These are phyloP conservation scores for Cinnamomum chago DNA, from an alignment of 164 flowering plant species.

Conservation along the genomic window DNA sequence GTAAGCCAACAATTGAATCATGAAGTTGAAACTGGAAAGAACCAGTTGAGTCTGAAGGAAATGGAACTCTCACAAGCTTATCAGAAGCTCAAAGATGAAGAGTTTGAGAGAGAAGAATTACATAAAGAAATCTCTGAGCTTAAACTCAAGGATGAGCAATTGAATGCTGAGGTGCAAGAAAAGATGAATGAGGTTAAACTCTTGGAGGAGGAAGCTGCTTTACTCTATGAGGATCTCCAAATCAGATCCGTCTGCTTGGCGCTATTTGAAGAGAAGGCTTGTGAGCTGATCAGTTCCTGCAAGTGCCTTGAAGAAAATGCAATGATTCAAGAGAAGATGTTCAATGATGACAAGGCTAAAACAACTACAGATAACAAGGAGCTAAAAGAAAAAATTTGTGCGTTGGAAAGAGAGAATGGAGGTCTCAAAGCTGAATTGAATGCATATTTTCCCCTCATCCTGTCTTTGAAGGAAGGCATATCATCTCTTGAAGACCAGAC, in stretches of 20 bases:
- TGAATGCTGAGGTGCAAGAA: constrained; percentile 52
- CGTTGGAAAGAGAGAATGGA: constrained; percentile 53
- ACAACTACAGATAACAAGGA: constrained; percentile 42
- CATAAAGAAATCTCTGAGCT: constrained; percentile 38
- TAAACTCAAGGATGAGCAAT: constrained; percentile 40
- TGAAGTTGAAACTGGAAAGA: constrained; percentile 32
- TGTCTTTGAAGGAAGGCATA: constrained; percentile 49
- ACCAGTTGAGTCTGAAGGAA: constrained; percentile 40
- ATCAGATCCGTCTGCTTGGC: constrained; percentile 19
- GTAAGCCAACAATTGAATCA: constrained; percentile 32
- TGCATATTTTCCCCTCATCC: constrained; percentile 47
- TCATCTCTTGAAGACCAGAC: constrained; percentile 53
- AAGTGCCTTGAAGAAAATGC: constrained; percentile 33
- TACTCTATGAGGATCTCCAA: constrained; percentile 61
- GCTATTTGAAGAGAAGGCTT: constrained; percentile 57
- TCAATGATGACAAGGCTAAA: constrained; percentile 25
- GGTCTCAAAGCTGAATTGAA: constrained; percentile 47
- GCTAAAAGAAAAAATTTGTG: constrained; percentile 39
- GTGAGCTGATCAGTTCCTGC: constrained; percentile 52
- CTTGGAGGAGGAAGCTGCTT: constrained; percentile 74
- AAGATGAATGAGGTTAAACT: constrained; percentile 46
- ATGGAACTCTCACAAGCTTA: constrained; percentile 39
- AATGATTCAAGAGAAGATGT: constrained; percentile 2
- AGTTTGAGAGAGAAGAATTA: constrained; percentile 35
- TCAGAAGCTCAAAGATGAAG: constrained; percentile 36